Evolutionary conservation across 1,139 yeast species (phyloP), one percentile per base, ranked within the genome.

Genomic region (Scheffersomyces illinoinensis): DNA sequence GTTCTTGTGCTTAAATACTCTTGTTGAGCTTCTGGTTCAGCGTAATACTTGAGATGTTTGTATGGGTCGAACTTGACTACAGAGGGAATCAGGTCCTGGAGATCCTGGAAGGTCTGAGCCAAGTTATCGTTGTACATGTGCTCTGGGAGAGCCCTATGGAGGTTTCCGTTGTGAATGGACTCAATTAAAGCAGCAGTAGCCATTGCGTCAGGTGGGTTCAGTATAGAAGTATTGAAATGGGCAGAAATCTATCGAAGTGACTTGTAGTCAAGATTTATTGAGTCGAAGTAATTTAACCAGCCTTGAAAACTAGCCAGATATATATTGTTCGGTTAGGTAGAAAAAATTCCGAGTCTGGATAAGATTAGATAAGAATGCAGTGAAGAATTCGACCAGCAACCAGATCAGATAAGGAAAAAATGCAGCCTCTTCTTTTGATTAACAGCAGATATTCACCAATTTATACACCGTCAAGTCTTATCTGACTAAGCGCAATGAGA

Each of bases 11-110:
- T 65, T 57, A 72, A 66, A 58, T 63, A 76, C 60, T 69, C 69
- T 56, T 71, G 66, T 56, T 70, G 67, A 19, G 68, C 66, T 12
- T 66, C 61, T 6, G 72, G 74, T 52, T 71, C 75, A 14, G 71
- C 73, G 43, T 76, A 72, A 52, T 76, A 75, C 26, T 73, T 68
- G 54, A 85, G 71, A 66, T 85, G 88, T 55, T 69, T 73, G 18
- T 64, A 62, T 1, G 87, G 85, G 55, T 81, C 84, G 62, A 84
- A 83, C 54, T 66, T 47, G 21, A 65, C 56, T 5, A 49, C 50
- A 2, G 66, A 61, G 20, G 58, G 52, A 14, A 64, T 62, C 46
- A 56, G 24, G 18, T 33, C 26, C 43, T 56, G 53, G 46, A 61
- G 60, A 17, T 56, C 62, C 21, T 58, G 53, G 33, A 56, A 60